phyloP scores from a whole-genome alignment of 78 protist species.

The Dictyostelium brefeldianum region DNA sequence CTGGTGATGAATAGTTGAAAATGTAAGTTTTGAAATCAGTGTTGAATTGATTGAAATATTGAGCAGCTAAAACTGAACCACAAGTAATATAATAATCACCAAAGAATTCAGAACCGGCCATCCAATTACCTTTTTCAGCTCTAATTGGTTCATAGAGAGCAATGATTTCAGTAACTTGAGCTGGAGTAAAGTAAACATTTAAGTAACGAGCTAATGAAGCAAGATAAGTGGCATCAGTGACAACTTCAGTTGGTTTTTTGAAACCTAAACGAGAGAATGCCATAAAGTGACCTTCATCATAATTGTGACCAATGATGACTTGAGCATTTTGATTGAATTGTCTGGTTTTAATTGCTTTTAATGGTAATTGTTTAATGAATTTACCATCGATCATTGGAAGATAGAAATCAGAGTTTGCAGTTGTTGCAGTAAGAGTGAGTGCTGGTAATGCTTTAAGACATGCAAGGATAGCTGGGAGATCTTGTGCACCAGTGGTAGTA shows the following conservation, averaged over 20 bases:
- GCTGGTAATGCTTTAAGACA: constrained; percentile 36
- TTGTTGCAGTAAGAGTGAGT: constrained; percentile 17
- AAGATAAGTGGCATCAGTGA: constrained; percentile 45
- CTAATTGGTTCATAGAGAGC: constrained; percentile 29
- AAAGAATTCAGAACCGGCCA: constrained; percentile 72
- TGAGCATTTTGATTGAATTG: constrained; percentile 62
- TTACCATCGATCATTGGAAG: constrained; percentile 73
- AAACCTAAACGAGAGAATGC: constrained; percentile 64
- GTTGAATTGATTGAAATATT: constrained; percentile 12
- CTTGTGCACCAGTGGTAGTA: constrained; percentile 9
- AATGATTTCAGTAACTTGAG: constrained; percentile 14
- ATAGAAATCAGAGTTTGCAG: constrained; percentile 59
- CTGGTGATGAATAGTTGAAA: constrained; percentile 70
- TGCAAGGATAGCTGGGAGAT: constrained; percentile 18
- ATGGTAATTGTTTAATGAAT: constrained; percentile 19
- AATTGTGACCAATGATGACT: constrained; percentile 81
- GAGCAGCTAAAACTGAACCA: constrained; percentile 58
- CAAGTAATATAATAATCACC: constrained; percentile 82
- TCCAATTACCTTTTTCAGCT: constrained; percentile 34
- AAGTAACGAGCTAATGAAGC: constrained; percentile 10
- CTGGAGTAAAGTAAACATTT: constrained; percentile 22
- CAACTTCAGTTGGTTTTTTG: constrained; percentile 5
- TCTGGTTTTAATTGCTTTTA: constrained; percentile 20
- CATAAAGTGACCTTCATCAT: constrained; percentile 79
- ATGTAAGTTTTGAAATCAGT: constrained; percentile 24